Base-by-base conservation (phyloP, 2,329 filamentous ascomycete species). In the Botrytis tulipae region DNA sequence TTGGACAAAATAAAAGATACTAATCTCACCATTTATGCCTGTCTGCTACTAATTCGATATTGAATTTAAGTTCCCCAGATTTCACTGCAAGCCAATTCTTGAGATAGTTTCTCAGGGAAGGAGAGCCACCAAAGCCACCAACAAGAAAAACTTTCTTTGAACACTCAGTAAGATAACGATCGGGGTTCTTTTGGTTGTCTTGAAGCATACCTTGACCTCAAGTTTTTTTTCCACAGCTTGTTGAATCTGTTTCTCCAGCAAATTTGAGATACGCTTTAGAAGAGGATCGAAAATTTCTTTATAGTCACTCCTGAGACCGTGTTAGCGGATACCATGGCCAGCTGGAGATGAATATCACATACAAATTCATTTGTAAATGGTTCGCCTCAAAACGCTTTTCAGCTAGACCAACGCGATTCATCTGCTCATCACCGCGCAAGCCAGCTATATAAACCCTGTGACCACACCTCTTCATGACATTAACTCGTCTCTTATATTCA, bases 81-180 rank as follows among this genome's bases (percentile, higher is more conserved):
- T 59, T 37, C 2, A 72, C 10, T 35, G 25, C 14, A 32, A 77
- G 73, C 48, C 61, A 76, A 16, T 65, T 29, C 48, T 46, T 62
- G 1, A 78, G 69, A 29, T 73, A 75, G 22, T 63, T 72, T 25
- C 68, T 51, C 10, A 79, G 42, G 4, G 76, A 77, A 35, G 77
- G 78, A 14, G 75, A 73, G 1, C 60, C 74, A 5, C 74, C 76
- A 73, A 79, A 79, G 70, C 80, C 77, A 42, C 78, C 77, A 25
- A 78, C 74, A 16, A 79, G 73, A 35, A 76, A 77, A 2, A 78
- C 75, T 74, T 76, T 78, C 77, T 78, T 32, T 44, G 5, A 32
- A 10, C 2, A 44, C 1, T 51, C 48, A 66, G n/a, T 14, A 68
- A 60, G 18, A 42, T 51, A 9, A 4, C 3, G n/a, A 61, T n/a